Percentiles rank a stretch among this genome's conserved stretches.
These are phyloP conservation scores for Lophiostoma macrostomum DNA, from an alignment of 495 filamentous ascomycete genomes.

Conservation along the genomic window DNA sequence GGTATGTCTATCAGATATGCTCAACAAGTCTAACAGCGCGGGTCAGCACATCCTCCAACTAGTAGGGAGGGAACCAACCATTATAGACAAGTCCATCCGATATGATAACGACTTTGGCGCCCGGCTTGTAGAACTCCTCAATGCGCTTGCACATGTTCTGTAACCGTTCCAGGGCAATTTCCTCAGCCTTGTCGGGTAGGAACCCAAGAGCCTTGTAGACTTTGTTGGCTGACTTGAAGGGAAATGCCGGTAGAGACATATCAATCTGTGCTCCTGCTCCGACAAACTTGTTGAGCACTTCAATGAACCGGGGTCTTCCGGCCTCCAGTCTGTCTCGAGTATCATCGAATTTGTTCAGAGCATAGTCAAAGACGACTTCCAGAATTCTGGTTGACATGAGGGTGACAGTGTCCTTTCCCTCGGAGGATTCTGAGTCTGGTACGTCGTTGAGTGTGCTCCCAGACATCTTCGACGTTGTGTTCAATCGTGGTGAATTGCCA, in stretches of 20 bases:
- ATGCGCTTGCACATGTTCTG: constrained; percentile 46
- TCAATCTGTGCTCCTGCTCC: constrained; percentile 10
- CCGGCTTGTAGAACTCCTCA: constrained; percentile 44
- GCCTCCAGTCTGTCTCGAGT: neutral
- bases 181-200: constrained; percentile 48
- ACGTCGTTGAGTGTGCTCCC: no score
- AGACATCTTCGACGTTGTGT: no score
- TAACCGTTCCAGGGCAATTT: constrained; percentile 45
- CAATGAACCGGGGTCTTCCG: neutral
- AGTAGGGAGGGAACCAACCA: neutral
- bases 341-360: constrained; percentile 6
- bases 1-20: constrained; percentile 44
- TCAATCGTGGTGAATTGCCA: no score
- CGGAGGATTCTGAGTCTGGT: no score
- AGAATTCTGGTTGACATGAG: neutral
- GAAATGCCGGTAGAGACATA: constrained; percentile 48
- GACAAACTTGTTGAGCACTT: neutral
- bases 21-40: constrained; percentile 41
- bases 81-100: constrained; percentile 52
- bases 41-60: neutral
- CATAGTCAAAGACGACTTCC: constrained; percentile 3
- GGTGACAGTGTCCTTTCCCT: no score
- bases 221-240: constrained; percentile 49
- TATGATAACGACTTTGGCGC: constrained; percentile 46
- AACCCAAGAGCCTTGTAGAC: constrained; percentile 44